Percentiles rank a stretch among this genome's conserved stretches.
Evolutionary conservation across 176 grass and related monocot species (phyloP).

Genomic region (Chloris gayana): DNA sequence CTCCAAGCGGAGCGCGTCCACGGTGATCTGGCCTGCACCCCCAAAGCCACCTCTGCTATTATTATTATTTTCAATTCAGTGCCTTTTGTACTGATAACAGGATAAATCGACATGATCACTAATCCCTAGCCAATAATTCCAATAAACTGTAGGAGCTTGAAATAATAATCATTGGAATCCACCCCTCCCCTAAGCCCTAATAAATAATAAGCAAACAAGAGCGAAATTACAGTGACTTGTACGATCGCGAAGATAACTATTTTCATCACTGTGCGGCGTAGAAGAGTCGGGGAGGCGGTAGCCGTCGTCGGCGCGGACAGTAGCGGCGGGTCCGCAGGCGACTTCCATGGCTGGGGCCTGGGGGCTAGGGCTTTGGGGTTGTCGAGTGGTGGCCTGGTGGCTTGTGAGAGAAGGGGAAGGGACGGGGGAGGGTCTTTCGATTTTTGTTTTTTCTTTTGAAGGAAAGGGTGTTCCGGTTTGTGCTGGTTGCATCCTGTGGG

Average conservation of each 20-base stretch:
- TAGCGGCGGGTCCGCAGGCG: background rate
- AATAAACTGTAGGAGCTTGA: background rate
- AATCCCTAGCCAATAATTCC: background rate
- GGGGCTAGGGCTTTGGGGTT: no score
- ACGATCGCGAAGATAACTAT: no score
- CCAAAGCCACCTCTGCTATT: background rate
- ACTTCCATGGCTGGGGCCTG: background rate
- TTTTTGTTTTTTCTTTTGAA: no score
- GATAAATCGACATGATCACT: background rate
- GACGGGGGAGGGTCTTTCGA: no score
- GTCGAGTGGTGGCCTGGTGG: no score
- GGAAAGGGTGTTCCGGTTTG: no score
- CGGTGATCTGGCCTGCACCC: constrained; percentile 10
- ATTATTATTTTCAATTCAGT: background rate
- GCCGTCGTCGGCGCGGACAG: background rate
- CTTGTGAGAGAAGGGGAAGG: no score
- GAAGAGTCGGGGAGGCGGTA: background rate
- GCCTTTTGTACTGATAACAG: no score
- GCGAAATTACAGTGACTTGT: background rate
- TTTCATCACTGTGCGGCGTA: background rate
- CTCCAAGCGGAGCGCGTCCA: constrained; percentile 27
- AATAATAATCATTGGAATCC: background rate
- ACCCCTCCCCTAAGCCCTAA: background rate
- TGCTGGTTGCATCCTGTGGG: no score
- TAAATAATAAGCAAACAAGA: background rate